Evolutionary conservation across 1,284 basidiomycete genomes (phyloP).

Genomic region (Leccinum subrobustum): DNA sequence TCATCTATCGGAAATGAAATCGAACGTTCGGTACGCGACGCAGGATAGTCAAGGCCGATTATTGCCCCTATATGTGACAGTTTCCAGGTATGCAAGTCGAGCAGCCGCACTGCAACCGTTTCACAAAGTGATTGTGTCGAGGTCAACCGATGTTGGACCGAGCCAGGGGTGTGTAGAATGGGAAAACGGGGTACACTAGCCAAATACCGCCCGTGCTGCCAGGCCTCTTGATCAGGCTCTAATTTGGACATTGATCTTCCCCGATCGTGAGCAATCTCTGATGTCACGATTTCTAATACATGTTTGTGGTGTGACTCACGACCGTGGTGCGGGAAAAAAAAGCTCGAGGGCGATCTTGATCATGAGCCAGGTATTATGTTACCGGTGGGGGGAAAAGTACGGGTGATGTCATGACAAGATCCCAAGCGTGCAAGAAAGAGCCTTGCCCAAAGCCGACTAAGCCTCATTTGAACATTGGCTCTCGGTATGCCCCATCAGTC

Average conservation of each 20-base stretch:
- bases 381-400: not conserved
- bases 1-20: slow-evolving; percentile 4
- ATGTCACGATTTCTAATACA: not conserved
- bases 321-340: not conserved
- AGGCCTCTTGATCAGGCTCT: not conserved
- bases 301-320: not conserved
- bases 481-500: not conserved
- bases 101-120: not conserved
- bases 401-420: not conserved
- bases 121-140: not conserved
- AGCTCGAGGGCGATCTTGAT: not conserved
- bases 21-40: not conserved
- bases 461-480: not conserved
- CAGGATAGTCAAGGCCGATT: not conserved
- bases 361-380: not conserved
- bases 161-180: not conserved
- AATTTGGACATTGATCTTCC: not conserved
- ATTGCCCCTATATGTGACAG: not conserved
- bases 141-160: not conserved
- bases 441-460: not conserved
- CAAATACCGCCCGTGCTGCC: no score
- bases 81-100: not conserved
- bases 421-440: not conserved
- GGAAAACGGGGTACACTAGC: not conserved
- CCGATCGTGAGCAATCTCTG: not conserved